Conservation (phyloP, 495 filamentous ascomycete genomes). For the Penicillium antarcticum region DNA sequence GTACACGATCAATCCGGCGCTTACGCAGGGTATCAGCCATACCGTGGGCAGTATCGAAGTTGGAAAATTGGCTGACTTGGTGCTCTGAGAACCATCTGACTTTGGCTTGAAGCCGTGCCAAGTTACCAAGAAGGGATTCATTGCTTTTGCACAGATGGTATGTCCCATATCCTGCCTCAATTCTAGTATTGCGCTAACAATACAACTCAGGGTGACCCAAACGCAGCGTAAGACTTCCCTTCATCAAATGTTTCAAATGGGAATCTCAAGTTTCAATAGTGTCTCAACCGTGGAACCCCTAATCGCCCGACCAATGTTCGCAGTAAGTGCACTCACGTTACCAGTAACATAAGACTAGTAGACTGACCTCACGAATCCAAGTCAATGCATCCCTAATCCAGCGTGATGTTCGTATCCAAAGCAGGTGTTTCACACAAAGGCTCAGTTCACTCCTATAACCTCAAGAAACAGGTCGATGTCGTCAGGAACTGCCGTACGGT, state of each 20-base stretch:
- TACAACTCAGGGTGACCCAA: conserved; percentile 98
- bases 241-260: too few species aligned
- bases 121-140: conserved; percentile 92
- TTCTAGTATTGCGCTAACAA: too few species aligned
- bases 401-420: conserved; percentile 87
- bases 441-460: conserved; percentile 61
- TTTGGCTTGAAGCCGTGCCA: conserved; percentile 85
- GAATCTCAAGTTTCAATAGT: too few species aligned
- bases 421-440: conserved; percentile 63
- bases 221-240: too few species aligned
- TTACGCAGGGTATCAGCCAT: conserved; percentile 91
- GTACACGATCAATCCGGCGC: conserved; percentile 96
- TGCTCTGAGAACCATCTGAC: conserved; percentile 79
- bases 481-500: conserved; percentile 77
- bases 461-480: conserved; percentile 78
- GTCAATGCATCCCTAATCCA: conserved; percentile 66
- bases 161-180: too few species aligned
- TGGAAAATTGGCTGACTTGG: conserved; percentile 89
- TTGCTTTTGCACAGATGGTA: conserved; percentile 79
- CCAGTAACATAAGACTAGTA: too few species aligned
- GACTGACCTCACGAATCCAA: too few species aligned
- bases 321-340: too few species aligned
- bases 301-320: conserved; percentile 86
- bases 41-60: conserved; percentile 83
- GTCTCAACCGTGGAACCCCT: conserved; percentile 90